Evolutionary conservation across 2,329 filamentous ascomycete species (phyloP).

Genomic region (Rasamsonia emersonii): DNA sequence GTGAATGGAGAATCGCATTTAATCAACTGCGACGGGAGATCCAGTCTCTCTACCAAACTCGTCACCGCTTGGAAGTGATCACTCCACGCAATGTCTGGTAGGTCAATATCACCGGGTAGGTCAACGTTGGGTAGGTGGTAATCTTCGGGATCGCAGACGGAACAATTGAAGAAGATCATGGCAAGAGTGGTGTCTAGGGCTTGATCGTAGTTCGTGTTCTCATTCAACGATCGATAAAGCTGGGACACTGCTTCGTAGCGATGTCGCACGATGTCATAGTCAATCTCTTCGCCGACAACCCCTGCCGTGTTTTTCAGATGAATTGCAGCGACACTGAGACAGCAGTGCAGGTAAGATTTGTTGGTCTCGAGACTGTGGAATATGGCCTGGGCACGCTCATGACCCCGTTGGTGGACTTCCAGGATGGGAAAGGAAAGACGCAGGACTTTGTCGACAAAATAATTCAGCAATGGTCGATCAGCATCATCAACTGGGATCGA

Average conservation of each 20-base stretch:
- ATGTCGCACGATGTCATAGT: conserved; percentile 88
- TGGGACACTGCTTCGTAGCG: conserved; percentile 79
- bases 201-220: conserved; percentile 73
- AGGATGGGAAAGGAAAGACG: conserved; percentile 87
- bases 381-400: conserved; percentile 70
- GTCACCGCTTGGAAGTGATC: conserved; percentile 91
- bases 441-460: conserved; percentile 82
- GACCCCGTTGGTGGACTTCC: conserved; percentile 80
- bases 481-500: conserved; percentile 77
- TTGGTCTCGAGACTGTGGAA: conserved; percentile 83
- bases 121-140: too few relatives aligned
- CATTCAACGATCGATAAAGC: conserved; percentile 71
- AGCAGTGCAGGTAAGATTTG: conserved; percentile 91
- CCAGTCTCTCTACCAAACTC: conserved; percentile 75
- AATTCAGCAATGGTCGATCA: conserved; percentile 77
- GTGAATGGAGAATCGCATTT: conserved; percentile 50
- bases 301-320: conserved; percentile 76
- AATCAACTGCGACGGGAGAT: conserved; percentile 61
- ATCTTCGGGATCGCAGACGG: conserved; percentile 79
- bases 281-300: conserved; percentile 62
- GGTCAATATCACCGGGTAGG: too few relatives aligned
- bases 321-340: conserved; percentile 83
- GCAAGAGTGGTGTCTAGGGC: conserved; percentile 88
- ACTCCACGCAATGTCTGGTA: conserved; percentile 92
- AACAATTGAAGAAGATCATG: conserved; percentile 94